Conservation (phyloP, 495 filamentous ascomycete species). For the Podospora anserina region DNA sequence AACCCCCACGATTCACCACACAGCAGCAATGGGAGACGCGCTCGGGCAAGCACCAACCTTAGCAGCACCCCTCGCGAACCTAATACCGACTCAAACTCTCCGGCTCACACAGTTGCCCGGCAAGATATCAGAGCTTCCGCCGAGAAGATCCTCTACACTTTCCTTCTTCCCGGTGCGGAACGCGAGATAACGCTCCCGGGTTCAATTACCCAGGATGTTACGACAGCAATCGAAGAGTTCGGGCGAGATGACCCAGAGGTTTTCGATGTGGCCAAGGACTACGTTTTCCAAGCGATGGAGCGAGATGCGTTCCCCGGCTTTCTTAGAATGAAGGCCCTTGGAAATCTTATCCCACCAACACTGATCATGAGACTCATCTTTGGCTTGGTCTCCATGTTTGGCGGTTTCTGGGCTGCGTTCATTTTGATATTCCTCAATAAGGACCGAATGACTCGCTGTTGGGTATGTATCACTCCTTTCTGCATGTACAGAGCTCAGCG, state of each 20-base stretch:
- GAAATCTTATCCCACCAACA: slow-evolving; percentile 87
- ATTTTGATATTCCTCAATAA: slow-evolving; percentile 86
- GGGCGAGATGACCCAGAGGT: slow-evolving; percentile 94
- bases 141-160: slow-evolving; percentile 97
- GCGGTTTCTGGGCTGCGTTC: slow-evolving; percentile 90
- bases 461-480: slow-evolving; percentile 57
- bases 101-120: slow-evolving; percentile 76
- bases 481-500: not conserved
- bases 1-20: slow-evolving; percentile 61
- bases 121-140: slow-evolving; percentile 88
- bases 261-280: slow-evolving; percentile 96
- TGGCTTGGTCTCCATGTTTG: slow-evolving; percentile 84
- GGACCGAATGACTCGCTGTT: slow-evolving; percentile 67
- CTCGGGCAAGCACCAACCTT: slow-evolving; percentile 62
- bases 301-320: slow-evolving; percentile 97
- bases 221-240: slow-evolving; percentile 77
- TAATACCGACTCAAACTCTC: slow-evolving; percentile 66
- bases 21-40: slow-evolving; percentile 61
- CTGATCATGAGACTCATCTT: slow-evolving; percentile 77
- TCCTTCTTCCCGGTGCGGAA: slow-evolving; percentile 85
- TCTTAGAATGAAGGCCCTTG: slow-evolving; percentile 87
- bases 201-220: slow-evolving; percentile 76
- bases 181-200: slow-evolving; percentile 91
- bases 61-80: slow-evolving; percentile 53
- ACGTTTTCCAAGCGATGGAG: slow-evolving; percentile 99